A percentile compares a stretch with the other conserved stretches of the same genome.
These are phyloP conservation scores for Casuarina cunninghamiana DNA, from an alignment of 306 rosid genomes.

Conservation along the genomic window DNA sequence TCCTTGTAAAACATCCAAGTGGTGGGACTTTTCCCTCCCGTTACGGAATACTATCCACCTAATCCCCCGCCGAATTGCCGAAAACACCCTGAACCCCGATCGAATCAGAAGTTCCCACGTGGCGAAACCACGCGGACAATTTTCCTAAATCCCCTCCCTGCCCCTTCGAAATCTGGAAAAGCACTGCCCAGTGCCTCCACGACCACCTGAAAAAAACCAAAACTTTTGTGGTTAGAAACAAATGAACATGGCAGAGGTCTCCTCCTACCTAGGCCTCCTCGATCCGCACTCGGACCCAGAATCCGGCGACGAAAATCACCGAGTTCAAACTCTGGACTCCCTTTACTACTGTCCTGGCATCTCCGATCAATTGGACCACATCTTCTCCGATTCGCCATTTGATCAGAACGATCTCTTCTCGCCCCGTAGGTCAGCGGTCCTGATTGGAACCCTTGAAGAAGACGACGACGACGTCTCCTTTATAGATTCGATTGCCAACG, in stretches of 20 bases:
- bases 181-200: neutral
- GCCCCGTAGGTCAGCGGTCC: constrained; percentile 25
- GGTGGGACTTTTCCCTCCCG: neutral
- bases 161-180: neutral
- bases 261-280: constrained; percentile 35
- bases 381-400: constrained; percentile 48
- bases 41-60: neutral
- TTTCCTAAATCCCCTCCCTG: neutral
- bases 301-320: constrained; percentile 39
- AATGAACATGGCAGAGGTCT: constrained; percentile 50
- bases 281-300: constrained; percentile 9
- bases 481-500: constrained; percentile 32
- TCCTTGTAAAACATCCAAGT: neutral
- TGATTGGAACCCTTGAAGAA: constrained; percentile 3
- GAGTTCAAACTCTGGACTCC: constrained; percentile 31
- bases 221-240: neutral
- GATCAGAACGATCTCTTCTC: constrained; percentile 26
- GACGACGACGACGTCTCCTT: constrained; percentile 25
- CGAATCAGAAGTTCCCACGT: neutral
- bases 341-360: constrained; percentile 29
- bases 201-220: neutral
- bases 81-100: neutral
- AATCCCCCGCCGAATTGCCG: neutral
- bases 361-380: constrained; percentile 40
- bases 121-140: neutral